Evolutionary conservation across 306 rosid species (phyloP).

Genomic region (Lotus japonicus): DNA sequence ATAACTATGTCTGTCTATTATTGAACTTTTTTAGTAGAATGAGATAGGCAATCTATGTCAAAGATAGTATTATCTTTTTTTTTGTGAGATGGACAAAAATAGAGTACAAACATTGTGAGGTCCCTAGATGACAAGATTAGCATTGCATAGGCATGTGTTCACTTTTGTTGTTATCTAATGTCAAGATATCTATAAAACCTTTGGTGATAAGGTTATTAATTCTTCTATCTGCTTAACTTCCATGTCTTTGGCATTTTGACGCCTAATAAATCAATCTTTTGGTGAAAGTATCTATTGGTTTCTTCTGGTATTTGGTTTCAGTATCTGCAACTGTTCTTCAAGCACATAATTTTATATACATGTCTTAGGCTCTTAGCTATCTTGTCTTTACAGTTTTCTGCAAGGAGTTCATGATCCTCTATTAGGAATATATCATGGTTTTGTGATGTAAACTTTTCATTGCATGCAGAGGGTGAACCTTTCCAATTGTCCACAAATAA

Average conservation of each 20-base stretch:
- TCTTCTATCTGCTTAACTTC: conserved; percentile 5
- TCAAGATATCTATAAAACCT: conserved; percentile 9
- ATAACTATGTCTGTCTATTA: no score
- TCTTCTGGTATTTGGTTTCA: conserved; percentile 20
- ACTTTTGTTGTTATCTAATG: no score
- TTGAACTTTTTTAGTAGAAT: no score
- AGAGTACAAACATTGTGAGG: no score
- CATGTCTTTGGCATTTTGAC: conserved; percentile 22
- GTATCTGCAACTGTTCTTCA: conserved; percentile 15
- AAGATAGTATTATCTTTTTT: no score
- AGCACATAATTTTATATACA: conserved; percentile 7
- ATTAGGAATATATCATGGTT: conserved; percentile 10
- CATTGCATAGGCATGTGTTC: no score
- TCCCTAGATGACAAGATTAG: no score
- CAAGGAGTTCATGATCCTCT: neutral
- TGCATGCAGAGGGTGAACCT: conserved; percentile 66
- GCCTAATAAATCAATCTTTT: neutral
- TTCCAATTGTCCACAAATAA: conserved; percentile 71
- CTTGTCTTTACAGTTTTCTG: conserved; percentile 18
- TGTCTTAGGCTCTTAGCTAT: neutral
- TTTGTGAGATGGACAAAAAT: no score
- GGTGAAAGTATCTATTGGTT: neutral
- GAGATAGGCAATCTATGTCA: no score
- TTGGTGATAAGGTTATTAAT: neutral
- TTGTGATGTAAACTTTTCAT: conserved; percentile 23